Percentiles rank a stretch among this genome's conserved stretches.
These are phyloP conservation scores for Entophlyctis helioformis DNA, from an alignment of 192 early-diverging fungal genomes.

Conservation along the genomic window DNA sequence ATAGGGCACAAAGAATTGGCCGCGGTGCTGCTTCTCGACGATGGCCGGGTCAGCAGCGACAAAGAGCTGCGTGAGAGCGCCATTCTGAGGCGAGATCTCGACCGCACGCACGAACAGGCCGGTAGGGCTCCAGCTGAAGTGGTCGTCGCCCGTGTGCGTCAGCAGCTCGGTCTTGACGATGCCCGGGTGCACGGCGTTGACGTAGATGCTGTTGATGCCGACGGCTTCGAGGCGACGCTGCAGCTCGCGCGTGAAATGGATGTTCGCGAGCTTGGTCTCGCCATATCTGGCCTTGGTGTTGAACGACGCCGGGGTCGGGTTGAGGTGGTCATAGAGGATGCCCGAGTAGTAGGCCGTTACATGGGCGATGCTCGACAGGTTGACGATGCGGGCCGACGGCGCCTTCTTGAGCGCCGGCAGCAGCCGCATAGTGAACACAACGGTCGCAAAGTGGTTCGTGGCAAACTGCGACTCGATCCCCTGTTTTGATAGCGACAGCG, in stretches of 20 bases:
- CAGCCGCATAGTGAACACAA: too few relatives aligned
- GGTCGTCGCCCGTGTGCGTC: not conserved
- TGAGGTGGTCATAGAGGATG: too few relatives aligned
- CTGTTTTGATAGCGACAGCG: too few relatives aligned
- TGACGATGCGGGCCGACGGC: too few relatives aligned
- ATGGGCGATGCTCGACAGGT: too few relatives aligned
- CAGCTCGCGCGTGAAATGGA: too few relatives aligned
- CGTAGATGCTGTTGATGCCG: slow-evolving; percentile 15
- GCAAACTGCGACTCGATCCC: too few relatives aligned
- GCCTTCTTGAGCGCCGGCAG: too few relatives aligned
- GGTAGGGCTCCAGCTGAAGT: not conserved
- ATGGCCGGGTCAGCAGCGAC: slow-evolving; percentile 12
- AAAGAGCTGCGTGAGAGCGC: slow-evolving; percentile 21
- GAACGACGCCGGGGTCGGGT: too few relatives aligned
- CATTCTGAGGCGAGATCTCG: slow-evolving; percentile 15
- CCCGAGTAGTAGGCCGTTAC: too few relatives aligned
- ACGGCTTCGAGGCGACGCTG: slow-evolving; percentile 14
- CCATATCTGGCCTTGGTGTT: slow-evolving; percentile 16
- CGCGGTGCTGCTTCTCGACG: slow-evolving; percentile 5
- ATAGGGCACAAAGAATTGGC: slow-evolving; percentile 31
- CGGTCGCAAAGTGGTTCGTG: too few relatives aligned
- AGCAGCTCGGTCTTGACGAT: slow-evolving; percentile 12
- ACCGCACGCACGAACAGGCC: too few relatives aligned
- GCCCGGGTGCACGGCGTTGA: slow-evolving; percentile 42
- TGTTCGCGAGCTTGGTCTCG: slow-evolving; percentile 39